A percentile compares a stretch with the other conserved stretches of the same genome.
phyloP scores from a whole-genome alignment of 306 rosid genomes.

The Dalbergia cultrata region DNA sequence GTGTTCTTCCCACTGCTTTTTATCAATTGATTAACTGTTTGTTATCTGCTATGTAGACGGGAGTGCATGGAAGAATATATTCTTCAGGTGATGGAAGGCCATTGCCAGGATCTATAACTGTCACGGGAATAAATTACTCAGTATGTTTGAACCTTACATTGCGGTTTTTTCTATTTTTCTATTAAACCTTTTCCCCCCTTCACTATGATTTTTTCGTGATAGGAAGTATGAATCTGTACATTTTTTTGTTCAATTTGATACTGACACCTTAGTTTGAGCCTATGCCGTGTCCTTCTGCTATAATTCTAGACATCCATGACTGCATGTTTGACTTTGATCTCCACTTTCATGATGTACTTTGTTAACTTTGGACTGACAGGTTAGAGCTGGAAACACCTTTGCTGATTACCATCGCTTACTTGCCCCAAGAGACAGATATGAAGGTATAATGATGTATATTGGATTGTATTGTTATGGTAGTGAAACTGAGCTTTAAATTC shows the following conservation, averaged over 20 bases:
- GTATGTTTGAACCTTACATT: slow-evolving; percentile 51
- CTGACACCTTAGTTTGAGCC: background rate
- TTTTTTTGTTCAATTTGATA: slow-evolving; percentile 31
- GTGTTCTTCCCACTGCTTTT: slow-evolving; percentile 26
- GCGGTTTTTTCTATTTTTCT: background rate
- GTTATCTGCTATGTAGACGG: slow-evolving; percentile 64
- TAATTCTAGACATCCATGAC: slow-evolving; percentile 24
- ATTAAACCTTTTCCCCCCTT: background rate
- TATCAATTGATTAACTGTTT: slow-evolving; percentile 40
- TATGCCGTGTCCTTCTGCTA: background rate
- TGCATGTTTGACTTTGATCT: slow-evolving; percentile 40
- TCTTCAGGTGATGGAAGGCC: slow-evolving; percentile 87
- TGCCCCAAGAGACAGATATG: slow-evolving; percentile 64
- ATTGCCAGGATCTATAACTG: slow-evolving; percentile 66
- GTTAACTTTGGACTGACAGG: slow-evolving; percentile 54
- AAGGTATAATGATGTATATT: slow-evolving; percentile 59
- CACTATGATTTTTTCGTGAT: background rate
- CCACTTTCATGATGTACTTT: slow-evolving; percentile 35
- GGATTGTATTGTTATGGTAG: slow-evolving; percentile 4
- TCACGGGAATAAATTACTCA: slow-evolving; percentile 77
- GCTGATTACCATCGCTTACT: slow-evolving; percentile 84
- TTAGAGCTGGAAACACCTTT: slow-evolving; percentile 61
- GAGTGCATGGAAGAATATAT: slow-evolving; percentile 89
- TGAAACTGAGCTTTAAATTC: background rate
- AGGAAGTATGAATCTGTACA: background rate